Evolutionary conservation across 371 early-diverging fungal species (phyloP), one percentile per base, ranked within the genome.

Genomic region (Mortierella sp.): DNA sequence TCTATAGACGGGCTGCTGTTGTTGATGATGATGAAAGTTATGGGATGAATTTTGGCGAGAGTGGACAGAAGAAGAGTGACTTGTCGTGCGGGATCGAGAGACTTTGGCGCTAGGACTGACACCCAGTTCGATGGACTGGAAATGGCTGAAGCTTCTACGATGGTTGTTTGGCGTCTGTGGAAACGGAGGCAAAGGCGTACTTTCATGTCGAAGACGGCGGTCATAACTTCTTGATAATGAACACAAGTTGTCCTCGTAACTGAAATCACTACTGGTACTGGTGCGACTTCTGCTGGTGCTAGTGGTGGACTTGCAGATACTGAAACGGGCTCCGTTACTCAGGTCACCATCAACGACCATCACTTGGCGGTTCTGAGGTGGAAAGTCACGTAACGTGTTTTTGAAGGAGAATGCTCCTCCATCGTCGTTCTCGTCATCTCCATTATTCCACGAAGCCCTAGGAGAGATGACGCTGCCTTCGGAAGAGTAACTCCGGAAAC

Each of bases 91-190:
- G 17, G 27, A 50, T 32, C 21, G 32, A 37, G 7, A 57, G 50
- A 1, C 48, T 43, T 17, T 56, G 57, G 57, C 62, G 2, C 39
- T 27, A 31, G 60, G 50, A 30, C 50, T 31, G 48, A 54, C 26
- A 7, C 50, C 51, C 15, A 52, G 15, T 30, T 57, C 61, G 12
- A 15, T 31, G n/a, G 63, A 41, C 21, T 68, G 61, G 17, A 60
- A 50, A 42, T 60, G 60, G 30, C 68, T 68, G n/a, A 60, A 50
- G 32, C 61, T 60, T n/a, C 68, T 34, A 7, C 68, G 60, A 41
- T 68, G 68, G 7, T 56, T 37, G 27, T 56, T 47, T 21, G 61
- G 60, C 2, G 54, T 28, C 4, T 56, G 37, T 14, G 50, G 56
- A 23, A 67, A 46, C 3, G 44, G 56, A 19, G 60, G 56, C 41